These are phyloP conservation scores for Maudiozyma humilis DNA, from an alignment of 1,139 yeast genomes.

Conservation along the genomic window DNA sequence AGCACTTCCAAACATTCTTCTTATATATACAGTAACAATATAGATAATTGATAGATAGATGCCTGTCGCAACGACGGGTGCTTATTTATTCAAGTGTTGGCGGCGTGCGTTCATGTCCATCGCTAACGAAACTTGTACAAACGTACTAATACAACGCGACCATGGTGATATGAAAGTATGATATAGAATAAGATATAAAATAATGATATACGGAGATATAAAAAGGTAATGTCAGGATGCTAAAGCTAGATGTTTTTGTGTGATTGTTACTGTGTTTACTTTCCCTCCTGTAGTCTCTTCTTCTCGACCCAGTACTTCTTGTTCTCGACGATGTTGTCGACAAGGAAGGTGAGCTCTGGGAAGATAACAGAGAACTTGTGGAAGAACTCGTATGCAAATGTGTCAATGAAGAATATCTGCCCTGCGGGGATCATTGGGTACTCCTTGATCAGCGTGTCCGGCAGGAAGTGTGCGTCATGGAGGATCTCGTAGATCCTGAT, in stretches of 20 bases:
- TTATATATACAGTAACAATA: neutral
- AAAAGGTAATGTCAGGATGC: neutral
- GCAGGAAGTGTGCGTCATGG: conserved; percentile 4
- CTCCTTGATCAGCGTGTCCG: conserved; percentile 27
- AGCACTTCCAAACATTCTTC: neutral
- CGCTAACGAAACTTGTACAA: too few species aligned
- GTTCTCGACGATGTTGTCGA: conserved; percentile 34
- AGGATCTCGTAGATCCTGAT: conserved; percentile 6
- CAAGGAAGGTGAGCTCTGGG: conserved; percentile 49
- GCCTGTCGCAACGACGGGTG: neutral
- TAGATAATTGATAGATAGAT: neutral
- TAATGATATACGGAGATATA: too few species aligned
- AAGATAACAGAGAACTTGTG: conserved; percentile 49
- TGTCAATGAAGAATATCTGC: conserved; percentile 76
- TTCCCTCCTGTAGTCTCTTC: neutral
- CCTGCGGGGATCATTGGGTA: conserved; percentile 55
- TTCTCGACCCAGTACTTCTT: conserved; percentile 35
- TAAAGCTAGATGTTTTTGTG: neutral
- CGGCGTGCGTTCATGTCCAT: too few species aligned
- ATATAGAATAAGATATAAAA: too few species aligned
- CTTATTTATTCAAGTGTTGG: too few species aligned
- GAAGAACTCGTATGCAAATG: conserved; percentile 75
- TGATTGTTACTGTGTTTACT: too few species aligned
- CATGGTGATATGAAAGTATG: neutral
- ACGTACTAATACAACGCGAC: too few species aligned